Percentiles rank a stretch among this genome's conserved stretches.
Conservation (phyloP, 75 land plant genomes). For the Gnetum montanum region DNA sequence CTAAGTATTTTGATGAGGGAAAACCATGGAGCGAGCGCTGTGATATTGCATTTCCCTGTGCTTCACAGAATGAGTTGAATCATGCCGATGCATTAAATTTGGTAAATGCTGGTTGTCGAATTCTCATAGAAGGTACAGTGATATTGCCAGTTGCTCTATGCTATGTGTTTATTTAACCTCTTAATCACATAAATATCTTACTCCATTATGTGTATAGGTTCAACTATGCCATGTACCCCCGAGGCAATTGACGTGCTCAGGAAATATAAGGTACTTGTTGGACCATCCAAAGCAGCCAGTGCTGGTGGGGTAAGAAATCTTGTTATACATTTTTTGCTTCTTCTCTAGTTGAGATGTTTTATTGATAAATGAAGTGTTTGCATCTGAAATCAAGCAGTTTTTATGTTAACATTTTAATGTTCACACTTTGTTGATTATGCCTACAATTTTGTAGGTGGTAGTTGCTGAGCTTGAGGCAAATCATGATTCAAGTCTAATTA, state of each 20-base stretch:
- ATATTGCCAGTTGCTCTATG: not conserved
- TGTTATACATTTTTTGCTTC: no score
- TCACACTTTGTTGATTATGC: no score
- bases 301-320: conserved; percentile 81
- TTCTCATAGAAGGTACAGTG: conserved; percentile 81
- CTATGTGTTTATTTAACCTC: not conserved
- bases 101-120: conserved; percentile 85
- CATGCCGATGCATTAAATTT: conserved; percentile 88
- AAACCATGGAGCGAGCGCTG: conserved; percentile 98
- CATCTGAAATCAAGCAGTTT: no score
- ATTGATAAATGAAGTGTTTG: no score
- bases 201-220: conserved; percentile 38
- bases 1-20: conserved; percentile 86
- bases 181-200: not conserved
- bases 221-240: conserved; percentile 95
- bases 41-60: conserved; percentile 98
- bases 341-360: no score
- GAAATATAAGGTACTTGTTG: conserved; percentile 79
- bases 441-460: conserved; percentile 38
- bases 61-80: conserved; percentile 93
- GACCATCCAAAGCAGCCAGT: conserved; percentile 96
- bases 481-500: conserved; percentile 52
- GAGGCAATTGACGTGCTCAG: conserved; percentile 90
- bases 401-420: no score
- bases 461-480: conserved; percentile 75